Evolutionary conservation across 2,329 filamentous ascomycete genomes (phyloP), one percentile per base, ranked within the genome.

Genomic region (Epichloe festucae): DNA sequence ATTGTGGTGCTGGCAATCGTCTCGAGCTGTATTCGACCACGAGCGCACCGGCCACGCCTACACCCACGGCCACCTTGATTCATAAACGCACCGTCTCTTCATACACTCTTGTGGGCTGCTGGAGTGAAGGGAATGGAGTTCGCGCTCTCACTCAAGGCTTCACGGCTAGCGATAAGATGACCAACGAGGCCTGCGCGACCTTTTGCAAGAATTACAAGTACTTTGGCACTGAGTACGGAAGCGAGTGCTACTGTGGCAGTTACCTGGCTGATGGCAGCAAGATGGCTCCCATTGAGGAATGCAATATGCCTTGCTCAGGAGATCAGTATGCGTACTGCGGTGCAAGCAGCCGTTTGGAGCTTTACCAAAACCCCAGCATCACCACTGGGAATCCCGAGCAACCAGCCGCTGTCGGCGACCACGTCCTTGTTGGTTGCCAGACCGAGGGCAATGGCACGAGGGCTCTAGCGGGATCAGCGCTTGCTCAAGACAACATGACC

Each of bases 11-110:
- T 1, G 66, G 70, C 31, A 65, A 70, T 55, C 65, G 70, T n/a
- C 58, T 73, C 39, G 70, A 73, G 56, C 60, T 73, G 35, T 73
- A 72, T 56, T 68, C 64, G 23, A 72, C 69, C 5, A 70, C 69
- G 2, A 65, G 62, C 46, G 64, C 65, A 23, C 61, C 60, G 3
- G 52, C 54, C 3, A 59, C 55, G n/a, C 59, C 67, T 40, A 61
- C 60, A 45, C 62, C 67, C 0, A 60, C 59, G 2, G 58, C 56
- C 6, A 60, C 59, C 7, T 52, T 59, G 12, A 54, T 43, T 14
- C 59, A 59, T 53, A 56, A 60, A 50, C 51, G 58, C 5, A 58
- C 58, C 14, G 56, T 60, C 6, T 50, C 57, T 1, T 51, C 57
- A 14, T 70, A 66, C 55, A 59, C 59, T 7, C 59, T 70, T 21